Evolutionary conservation across 169 alveolate species (phyloP).

Genomic region (Eimeria sp.): DNA sequence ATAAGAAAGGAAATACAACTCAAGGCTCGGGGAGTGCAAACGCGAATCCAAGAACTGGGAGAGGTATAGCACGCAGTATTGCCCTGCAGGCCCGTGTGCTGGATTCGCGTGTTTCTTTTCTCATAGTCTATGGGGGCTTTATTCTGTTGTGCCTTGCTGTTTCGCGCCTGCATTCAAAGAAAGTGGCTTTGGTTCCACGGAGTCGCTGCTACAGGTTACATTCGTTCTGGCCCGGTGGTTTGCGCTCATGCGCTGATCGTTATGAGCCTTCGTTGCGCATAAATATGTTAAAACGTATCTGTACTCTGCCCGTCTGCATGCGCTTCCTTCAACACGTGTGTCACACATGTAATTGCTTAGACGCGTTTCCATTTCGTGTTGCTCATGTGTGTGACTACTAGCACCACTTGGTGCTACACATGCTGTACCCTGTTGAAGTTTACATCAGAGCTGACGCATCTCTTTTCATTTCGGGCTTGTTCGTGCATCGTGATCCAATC

Average conservation of each 20-base stretch:
- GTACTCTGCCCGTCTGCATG: too few species aligned
- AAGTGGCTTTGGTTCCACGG: background rate
- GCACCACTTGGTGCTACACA: background rate
- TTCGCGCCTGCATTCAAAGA: background rate
- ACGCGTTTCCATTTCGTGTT: background rate
- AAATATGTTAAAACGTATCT: too few species aligned
- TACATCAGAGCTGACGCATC: background rate
- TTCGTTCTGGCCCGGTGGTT: background rate
- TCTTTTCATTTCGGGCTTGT: background rate
- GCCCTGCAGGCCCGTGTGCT: background rate
- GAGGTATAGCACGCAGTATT: conserved; percentile 17
- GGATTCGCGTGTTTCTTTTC: background rate
- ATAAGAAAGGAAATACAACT: conserved; percentile 95
- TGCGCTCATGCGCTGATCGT: background rate
- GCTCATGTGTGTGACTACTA: background rate
- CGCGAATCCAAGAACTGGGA: conserved; percentile 81
- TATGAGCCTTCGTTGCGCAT: background rate
- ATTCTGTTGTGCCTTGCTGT: background rate
- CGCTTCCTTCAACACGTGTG: too few species aligned
- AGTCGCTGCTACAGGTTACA: background rate
- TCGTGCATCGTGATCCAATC: background rate
- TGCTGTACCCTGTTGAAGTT: background rate
- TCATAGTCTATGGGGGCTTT: background rate
- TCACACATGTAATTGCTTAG: background rate
- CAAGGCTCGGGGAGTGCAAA: conserved; percentile 54